A percentile compares a stretch with the other conserved stretches of the same genome.
These are phyloP conservation scores for Monilinia laxa DNA, from an alignment of 2,329 filamentous ascomycete species.

Conservation along the genomic window DNA sequence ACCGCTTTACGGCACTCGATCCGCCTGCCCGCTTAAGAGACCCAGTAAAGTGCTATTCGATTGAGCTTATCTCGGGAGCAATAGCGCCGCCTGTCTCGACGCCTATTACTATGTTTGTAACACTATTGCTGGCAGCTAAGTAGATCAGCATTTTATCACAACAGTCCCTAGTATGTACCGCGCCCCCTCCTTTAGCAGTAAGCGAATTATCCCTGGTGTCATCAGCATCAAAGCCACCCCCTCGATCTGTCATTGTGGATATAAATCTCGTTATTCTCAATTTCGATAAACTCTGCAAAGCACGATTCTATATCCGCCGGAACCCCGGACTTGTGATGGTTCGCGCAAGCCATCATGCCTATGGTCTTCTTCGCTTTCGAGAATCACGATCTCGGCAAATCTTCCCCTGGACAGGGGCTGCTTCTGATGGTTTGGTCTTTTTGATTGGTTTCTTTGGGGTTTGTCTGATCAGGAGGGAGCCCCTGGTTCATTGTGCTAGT, in stretches of 20 bases:
- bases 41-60: neutral
- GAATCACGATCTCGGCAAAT: no score
- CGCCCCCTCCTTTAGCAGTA: neutral
- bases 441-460: no score
- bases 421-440: neutral
- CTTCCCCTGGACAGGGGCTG: neutral
- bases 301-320: neutral
- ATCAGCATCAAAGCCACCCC: neutral
- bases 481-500: no score
- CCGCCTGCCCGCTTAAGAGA: neutral
- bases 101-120: neutral
- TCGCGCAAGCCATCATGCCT: no score
- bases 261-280: neutral
- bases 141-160: neutral
- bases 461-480: no score
- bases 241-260: neutral
- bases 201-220: neutral
- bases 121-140: neutral
- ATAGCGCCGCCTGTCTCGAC: neutral
- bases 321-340: no score
- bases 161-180: neutral
- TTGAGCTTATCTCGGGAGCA: neutral
- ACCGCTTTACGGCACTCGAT: neutral
- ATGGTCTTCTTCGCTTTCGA: no score
- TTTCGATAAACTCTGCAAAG: neutral